phyloP scores from a whole-genome alignment of 2,329 filamentous ascomycete genomes.

The Tolypocladium inflatum region DNA sequence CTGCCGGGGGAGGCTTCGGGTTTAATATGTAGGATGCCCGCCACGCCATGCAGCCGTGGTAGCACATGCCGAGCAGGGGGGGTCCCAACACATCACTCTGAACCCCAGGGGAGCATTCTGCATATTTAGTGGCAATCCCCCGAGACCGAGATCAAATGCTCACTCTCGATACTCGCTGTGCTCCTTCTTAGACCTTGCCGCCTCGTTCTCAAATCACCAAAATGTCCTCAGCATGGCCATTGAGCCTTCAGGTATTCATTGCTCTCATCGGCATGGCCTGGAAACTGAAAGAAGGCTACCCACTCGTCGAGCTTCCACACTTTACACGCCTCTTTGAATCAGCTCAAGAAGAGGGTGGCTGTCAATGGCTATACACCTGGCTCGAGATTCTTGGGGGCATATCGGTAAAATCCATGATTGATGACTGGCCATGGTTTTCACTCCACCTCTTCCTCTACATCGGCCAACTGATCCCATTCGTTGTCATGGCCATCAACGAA shows the following conservation, averaged over 20 bases:
- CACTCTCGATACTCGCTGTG: background rate
- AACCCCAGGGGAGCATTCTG: background rate
- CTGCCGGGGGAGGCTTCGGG: background rate
- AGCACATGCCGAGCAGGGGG: background rate
- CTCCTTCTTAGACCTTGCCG: background rate
- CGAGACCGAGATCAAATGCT: background rate
- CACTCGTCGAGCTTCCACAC: background rate
- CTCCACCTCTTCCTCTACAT: constrained; percentile 7
- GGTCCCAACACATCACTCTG: background rate
- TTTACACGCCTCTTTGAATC: background rate
- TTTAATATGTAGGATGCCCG: background rate
- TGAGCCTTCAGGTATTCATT: constrained; percentile 3
- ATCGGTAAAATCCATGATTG: background rate
- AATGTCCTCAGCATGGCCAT: background rate
- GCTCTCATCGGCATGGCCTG: constrained; percentile 1
- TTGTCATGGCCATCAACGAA: constrained; percentile 2
- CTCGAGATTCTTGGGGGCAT: background rate
- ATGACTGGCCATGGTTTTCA: constrained; percentile 6
- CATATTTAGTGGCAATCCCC: background rate
- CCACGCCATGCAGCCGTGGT: background rate
- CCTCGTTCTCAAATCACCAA: background rate
- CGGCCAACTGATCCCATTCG: constrained; percentile 3
- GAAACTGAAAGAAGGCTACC: constrained; percentile 4
- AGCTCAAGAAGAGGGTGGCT: background rate
- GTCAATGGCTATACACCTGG: background rate